A percentile compares a stretch with the other conserved stretches of the same genome.
Conservation (phyloP, 441 rosid genomes). For the Kokia cookei region DNA sequence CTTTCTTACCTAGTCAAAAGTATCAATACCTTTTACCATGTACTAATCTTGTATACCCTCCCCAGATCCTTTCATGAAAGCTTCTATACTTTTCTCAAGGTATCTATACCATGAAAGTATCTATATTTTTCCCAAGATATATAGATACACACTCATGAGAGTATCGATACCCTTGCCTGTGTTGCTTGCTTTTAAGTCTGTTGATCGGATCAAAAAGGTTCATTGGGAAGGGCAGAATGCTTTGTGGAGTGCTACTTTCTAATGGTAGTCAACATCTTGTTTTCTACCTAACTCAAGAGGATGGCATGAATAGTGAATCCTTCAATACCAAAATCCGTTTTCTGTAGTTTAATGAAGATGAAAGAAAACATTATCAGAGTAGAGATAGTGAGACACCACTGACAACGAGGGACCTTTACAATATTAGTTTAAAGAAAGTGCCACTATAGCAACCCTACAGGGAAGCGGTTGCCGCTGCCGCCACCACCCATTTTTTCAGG, state of each 20-base stretch:
- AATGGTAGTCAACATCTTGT: background rate
- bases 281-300: conserved; percentile 38
- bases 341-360: conserved; percentile 13
- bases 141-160: no score
- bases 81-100: no score
- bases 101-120: no score
- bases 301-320: conserved; percentile 5
- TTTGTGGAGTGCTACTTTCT: conserved; percentile 35
- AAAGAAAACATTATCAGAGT: conserved; percentile 10
- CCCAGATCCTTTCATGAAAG: no score
- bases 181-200: conserved; percentile 42
- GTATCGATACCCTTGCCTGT: background rate
- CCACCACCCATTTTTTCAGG: conserved; percentile 31
- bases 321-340: conserved; percentile 1
- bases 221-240: conserved; percentile 42
- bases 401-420: conserved; percentile 21
- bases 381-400: conserved; percentile 3
- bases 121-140: no score
- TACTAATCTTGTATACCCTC: no score
- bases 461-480: conserved; percentile 1
- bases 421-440: conserved; percentile 33
- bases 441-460: conserved; percentile 13
- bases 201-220: conserved; percentile 36
- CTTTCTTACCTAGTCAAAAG: no score
- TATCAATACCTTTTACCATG: no score